These are phyloP conservation scores for Hamigera avellanea DNA, from an alignment of 495 filamentous ascomycete species.

Conservation along the genomic window DNA sequence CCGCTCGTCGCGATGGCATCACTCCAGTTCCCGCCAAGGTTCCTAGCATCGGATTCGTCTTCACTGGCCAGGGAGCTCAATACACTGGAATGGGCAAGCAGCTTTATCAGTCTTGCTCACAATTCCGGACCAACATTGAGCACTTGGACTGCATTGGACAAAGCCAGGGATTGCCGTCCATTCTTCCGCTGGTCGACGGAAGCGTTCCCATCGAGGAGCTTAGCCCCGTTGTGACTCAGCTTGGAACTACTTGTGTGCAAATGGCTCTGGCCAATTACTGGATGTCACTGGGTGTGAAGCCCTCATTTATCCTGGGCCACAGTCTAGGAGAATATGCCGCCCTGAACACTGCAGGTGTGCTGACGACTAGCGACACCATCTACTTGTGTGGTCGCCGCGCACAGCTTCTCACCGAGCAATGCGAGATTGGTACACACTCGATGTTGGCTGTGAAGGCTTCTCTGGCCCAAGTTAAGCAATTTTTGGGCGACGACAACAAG, in stretches of 20 bases:
- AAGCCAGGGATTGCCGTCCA: slow-evolving; percentile 55
- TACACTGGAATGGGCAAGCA: slow-evolving; percentile 61
- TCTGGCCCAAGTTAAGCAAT: slow-evolving; percentile 19
- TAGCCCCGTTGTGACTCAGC: slow-evolving; percentile 66
- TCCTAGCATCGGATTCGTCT: slow-evolving; percentile 45
- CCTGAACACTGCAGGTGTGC: slow-evolving; percentile 62
- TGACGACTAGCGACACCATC: slow-evolving; percentile 62
- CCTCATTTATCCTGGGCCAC: slow-evolving; percentile 73
- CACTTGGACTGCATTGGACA: slow-evolving; percentile 57
- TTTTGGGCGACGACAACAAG: slow-evolving; percentile 11
- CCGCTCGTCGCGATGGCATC: slow-evolving; percentile 14
- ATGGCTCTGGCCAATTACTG: slow-evolving; percentile 79
- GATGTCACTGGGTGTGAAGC: slow-evolving; percentile 66
- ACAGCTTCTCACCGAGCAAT: slow-evolving; percentile 59
- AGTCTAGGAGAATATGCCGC: slow-evolving; percentile 71
- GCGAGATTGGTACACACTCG: slow-evolving; percentile 56
- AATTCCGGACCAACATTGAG: slow-evolving; percentile 61
- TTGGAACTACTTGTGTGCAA: slow-evolving; percentile 68
- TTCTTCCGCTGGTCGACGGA: slow-evolving; percentile 52
- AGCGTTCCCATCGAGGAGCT: slow-evolving; percentile 37
- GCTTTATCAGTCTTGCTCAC: slow-evolving; percentile 48
- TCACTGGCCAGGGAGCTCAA: slow-evolving; percentile 45
- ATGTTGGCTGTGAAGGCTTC: slow-evolving; percentile 40
- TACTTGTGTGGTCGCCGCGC: slow-evolving; percentile 67
- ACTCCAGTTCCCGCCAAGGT: slow-evolving; percentile 17